phyloP scores from a whole-genome alignment of 495 filamentous ascomycete genomes.

The Penicillium bovifimosum region DNA sequence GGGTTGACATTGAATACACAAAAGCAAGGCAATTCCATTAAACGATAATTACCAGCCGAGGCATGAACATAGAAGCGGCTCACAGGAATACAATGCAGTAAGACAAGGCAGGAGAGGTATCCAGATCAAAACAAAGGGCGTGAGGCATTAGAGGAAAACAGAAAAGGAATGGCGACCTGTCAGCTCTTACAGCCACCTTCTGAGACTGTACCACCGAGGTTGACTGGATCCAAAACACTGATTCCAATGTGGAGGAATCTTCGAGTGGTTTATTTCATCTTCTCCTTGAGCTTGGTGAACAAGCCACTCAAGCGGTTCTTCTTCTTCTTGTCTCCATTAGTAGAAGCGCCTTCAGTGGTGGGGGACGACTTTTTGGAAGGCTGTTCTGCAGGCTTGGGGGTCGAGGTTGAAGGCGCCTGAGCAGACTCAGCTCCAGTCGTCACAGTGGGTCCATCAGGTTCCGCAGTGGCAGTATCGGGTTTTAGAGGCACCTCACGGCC shows the following conservation, averaged over 20 bases:
- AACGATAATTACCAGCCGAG: constrained; percentile 1
- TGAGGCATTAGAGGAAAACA: constrained; percentile 1
- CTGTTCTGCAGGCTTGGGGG: constrained; percentile 14
- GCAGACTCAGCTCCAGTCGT: constrained; percentile 30
- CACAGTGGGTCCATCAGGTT: constrained; percentile 24
- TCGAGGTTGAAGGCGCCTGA: constrained; percentile 14
- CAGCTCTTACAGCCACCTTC: neutral
- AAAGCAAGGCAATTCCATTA: constrained; percentile 5
- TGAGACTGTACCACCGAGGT: constrained; percentile 3
- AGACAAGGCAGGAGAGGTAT: constrained; percentile 27
- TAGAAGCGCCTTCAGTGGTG: constrained; percentile 14
- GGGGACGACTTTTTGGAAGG: constrained; percentile 12
- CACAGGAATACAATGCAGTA: constrained; percentile 26
- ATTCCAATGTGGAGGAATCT: neutral
- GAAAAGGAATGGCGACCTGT: constrained; percentile 4
- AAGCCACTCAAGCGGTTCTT: constrained; percentile 42
- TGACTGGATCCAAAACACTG: neutral
- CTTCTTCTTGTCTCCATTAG: constrained; percentile 32
- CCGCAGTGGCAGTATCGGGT: constrained; percentile 17
- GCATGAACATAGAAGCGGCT: constrained; percentile 11
- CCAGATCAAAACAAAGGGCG: constrained; percentile 19
- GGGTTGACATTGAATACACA: neutral
- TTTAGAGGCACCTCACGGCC: constrained; percentile 24
- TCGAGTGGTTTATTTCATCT: constrained; percentile 34
- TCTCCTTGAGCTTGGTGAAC: constrained; percentile 47